Percentiles rank a stretch among this genome's conserved stretches.
Conservation (phyloP, 1,284 basidiomycete genomes). For the Boletus calvinii region DNA sequence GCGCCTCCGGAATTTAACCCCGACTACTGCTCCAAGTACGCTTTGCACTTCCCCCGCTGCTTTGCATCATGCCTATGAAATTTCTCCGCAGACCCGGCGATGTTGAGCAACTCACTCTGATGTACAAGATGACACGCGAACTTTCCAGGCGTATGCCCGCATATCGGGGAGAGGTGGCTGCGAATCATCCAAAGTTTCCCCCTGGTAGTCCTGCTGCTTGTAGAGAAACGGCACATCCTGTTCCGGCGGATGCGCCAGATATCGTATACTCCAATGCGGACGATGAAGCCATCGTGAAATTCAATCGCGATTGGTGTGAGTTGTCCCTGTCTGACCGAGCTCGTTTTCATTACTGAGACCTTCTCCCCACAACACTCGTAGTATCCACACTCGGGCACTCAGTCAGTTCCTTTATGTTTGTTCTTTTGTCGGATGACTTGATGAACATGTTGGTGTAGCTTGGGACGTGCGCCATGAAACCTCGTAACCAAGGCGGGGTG, state of each 20-base stretch:
- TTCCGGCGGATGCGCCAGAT: slow-evolving; percentile 42
- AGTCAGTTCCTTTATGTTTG: slow-evolving; percentile 34
- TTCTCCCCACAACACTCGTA: slow-evolving; percentile 15
- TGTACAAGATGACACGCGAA: slow-evolving; percentile 23
- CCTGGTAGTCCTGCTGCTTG: slow-evolving; percentile 44
- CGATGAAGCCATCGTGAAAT: slow-evolving; percentile 50
- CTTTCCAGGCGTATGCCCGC: slow-evolving; percentile 49
- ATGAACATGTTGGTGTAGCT: slow-evolving; percentile 14
- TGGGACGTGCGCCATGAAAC: slow-evolving; percentile 36
- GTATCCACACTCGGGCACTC: slow-evolving; percentile 55
- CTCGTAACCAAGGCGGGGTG: slow-evolving; percentile 25
- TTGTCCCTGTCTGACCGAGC: not conserved
- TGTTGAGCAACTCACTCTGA: slow-evolving; percentile 10
- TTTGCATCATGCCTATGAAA: no score
- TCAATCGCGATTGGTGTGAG: slow-evolving; percentile 35
- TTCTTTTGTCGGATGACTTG: not conserved
- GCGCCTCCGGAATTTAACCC: slow-evolving; percentile 24
- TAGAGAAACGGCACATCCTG: slow-evolving; percentile 35
- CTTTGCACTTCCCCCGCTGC: no score
- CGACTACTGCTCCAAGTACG: slow-evolving; percentile 14
- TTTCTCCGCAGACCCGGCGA: slow-evolving; percentile 10
- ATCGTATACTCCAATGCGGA: slow-evolving; percentile 59
- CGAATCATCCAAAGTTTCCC: slow-evolving; percentile 51
- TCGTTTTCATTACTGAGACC: not conserved
- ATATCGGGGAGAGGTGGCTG: slow-evolving; percentile 52